Evolutionary conservation across 73 alveolate species (phyloP).

Genomic region (Paraurostyla sp.): DNA sequence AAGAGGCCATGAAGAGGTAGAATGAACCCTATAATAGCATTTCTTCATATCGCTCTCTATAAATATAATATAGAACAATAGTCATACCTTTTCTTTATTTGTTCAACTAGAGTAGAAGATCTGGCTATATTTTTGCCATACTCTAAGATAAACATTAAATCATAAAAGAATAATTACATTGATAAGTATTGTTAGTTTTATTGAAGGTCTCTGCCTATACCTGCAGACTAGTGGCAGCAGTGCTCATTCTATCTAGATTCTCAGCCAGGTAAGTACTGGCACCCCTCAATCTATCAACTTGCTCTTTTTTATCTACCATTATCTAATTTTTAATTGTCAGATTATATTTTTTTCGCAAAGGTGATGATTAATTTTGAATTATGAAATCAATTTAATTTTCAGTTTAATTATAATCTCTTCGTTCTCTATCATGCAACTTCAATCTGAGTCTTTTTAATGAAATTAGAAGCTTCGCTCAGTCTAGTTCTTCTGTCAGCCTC

Average conservation of each 20-base stretch:
- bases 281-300: conserved; percentile 8
- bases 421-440: not conserved
- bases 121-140: conserved; percentile 2
- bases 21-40: conserved; percentile 10
- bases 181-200: conserved; percentile 3
- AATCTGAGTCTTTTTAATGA: not conserved
- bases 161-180: not conserved
- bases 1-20: not conserved
- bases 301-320: conserved; percentile 42
- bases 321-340: not conserved
- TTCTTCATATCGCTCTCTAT: conserved; percentile 34
- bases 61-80: not conserved
- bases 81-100: not conserved
- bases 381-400: too few species aligned
- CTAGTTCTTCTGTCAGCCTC: not conserved
- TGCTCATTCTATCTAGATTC: not conserved
- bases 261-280: conserved; percentile 9
- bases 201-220: conserved; percentile 1
- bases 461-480: not conserved
- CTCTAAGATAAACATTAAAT: not conserved
- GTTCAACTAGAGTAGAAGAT: conserved; percentile 1
- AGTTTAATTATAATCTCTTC: not conserved
- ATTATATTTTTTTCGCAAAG: too few species aligned
- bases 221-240: not conserved
- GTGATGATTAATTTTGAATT: too few species aligned